phyloP scores from a whole-genome alignment of 1,139 yeast genomes.

The Diutina catenulata region DNA sequence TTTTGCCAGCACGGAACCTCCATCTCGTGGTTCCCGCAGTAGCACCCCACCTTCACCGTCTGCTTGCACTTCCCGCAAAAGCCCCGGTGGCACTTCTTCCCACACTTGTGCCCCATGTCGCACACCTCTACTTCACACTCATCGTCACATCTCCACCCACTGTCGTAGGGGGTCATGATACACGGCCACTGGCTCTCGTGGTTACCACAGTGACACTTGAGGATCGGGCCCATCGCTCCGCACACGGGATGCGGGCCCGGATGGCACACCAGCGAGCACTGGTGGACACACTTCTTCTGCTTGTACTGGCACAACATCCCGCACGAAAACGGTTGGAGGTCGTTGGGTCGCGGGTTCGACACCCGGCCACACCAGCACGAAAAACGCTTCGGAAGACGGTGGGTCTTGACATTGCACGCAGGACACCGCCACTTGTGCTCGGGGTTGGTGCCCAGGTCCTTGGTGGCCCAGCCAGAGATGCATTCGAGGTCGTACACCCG shows the following conservation, averaged over 20 bases:
- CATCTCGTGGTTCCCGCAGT: conserved; percentile 53
- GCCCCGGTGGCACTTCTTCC: conserved; percentile 52
- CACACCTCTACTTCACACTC: conserved; percentile 54
- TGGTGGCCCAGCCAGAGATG: conserved; percentile 68
- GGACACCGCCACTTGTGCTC: conserved; percentile 71
- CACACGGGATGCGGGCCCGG: conserved; percentile 86
- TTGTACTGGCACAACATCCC: conserved; percentile 66
- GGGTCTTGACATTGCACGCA: conserved; percentile 51
- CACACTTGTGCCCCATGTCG: conserved; percentile 55
- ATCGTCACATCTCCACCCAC: conserved; percentile 60
- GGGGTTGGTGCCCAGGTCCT: conserved; percentile 46
- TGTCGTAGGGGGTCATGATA: conserved; percentile 52
- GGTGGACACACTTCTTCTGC: conserved; percentile 55
- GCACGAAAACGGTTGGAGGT: conserved; percentile 72
- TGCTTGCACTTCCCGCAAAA: conserved; percentile 61
- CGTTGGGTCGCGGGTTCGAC: conserved; percentile 50
- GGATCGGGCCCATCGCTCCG: conserved; percentile 61
- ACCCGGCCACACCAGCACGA: conserved; percentile 90
- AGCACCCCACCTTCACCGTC: conserved; percentile 39
- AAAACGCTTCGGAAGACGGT: conserved; percentile 42
- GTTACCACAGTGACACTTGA: conserved; percentile 70
- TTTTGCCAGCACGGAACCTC: conserved; percentile 24
- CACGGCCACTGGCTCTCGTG: conserved; percentile 58
- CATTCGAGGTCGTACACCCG: conserved; percentile 77
- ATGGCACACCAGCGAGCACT: conserved; percentile 69